Conservation (phyloP, 1,284 basidiomycete genomes). For the Boletellus deceptivus region DNA sequence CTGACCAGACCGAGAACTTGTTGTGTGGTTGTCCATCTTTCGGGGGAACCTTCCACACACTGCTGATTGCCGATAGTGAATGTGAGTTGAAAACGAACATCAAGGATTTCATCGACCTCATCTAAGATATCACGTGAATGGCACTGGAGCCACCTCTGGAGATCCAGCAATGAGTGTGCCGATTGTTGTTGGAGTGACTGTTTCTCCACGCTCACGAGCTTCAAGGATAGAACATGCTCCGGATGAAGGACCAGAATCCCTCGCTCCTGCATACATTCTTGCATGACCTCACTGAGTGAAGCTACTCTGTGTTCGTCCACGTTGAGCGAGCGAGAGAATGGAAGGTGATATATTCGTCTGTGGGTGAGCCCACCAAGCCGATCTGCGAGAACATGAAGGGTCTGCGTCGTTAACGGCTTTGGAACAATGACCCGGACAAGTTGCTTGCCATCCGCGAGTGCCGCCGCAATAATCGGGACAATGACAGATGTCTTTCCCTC, state of each 20-base stretch:
- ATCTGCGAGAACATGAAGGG: neutral
- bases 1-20: conserved; percentile 33
- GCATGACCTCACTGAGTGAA: neutral
- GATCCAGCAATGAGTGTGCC: neutral
- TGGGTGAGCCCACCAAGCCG: conserved; percentile 1
- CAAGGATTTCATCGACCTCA: conserved; percentile 51
- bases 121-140: conserved; percentile 45
- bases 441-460: neutral
- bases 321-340: neutral
- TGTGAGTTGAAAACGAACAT: conserved; percentile 45
- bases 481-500: conserved; percentile 2
- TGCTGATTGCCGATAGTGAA: conserved; percentile 44
- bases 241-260: neutral
- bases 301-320: neutral
- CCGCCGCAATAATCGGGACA: neutral
- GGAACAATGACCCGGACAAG: neutral
- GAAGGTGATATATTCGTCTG: conserved; percentile 1
- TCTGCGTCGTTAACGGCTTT: neutral
- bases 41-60: conserved; percentile 41
- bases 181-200: neutral
- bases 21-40: conserved; percentile 46
- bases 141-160: conserved; percentile 5
- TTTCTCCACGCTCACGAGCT: neutral
- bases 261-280: neutral
- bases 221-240: neutral